Evolutionary conservation across 2,329 filamentous ascomycete species (phyloP).

Genomic region (Fusarium sp.): DNA sequence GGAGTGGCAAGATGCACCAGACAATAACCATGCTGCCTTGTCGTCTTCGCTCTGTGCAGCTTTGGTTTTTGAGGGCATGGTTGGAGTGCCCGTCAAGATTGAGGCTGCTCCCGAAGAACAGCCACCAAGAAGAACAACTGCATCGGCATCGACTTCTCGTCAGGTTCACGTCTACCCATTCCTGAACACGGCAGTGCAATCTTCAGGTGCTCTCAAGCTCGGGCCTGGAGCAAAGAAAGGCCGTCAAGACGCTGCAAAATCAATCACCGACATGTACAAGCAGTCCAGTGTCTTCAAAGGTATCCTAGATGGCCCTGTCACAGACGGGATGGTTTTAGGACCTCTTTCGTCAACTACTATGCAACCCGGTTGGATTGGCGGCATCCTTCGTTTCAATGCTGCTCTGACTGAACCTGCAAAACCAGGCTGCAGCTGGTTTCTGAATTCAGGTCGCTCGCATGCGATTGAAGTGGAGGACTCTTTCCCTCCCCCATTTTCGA

Average conservation of each 20-base stretch:
- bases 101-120: background rate
- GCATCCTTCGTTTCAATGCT: conserved; percentile 1
- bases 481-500: background rate
- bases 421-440: conserved; percentile 2
- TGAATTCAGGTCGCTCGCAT: background rate
- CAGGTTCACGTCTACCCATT: conserved; percentile 3
- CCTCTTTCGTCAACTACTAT: background rate
- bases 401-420: background rate
- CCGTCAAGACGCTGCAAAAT: background rate
- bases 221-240: background rate
- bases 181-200: background rate
- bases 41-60: background rate
- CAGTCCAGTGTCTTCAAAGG: background rate
- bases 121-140: no score
- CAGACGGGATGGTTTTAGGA: conserved; percentile 2
- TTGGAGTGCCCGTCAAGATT: background rate
- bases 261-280: conserved; percentile 4
- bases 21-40: background rate
- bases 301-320: conserved; percentile 3
- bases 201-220: background rate
- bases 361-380: conserved; percentile 1
- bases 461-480: background rate
- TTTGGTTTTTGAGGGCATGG: background rate
- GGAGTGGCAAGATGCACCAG: background rate
- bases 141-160: background rate